phyloP scores from a whole-genome alignment of 768 basidiomycete genomes.

The Porphyrellus cyaneotinctus region DNA sequence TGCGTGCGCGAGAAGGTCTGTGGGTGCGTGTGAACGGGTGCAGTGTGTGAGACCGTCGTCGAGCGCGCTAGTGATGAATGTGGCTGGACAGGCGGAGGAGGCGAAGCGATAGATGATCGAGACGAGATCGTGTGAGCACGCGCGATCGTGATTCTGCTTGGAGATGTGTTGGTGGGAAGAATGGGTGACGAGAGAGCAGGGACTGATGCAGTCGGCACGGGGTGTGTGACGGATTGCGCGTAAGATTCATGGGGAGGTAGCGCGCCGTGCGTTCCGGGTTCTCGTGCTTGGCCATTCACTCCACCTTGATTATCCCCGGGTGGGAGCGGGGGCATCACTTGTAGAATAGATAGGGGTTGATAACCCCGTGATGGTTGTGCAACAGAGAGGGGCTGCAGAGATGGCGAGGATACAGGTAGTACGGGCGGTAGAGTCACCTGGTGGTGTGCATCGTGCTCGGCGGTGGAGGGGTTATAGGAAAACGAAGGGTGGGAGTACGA shows the following conservation, averaged over 20 bases:
- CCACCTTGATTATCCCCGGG: constrained; percentile 1
- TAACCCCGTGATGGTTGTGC: constrained; percentile 13
- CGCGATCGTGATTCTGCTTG: constrained; percentile 16
- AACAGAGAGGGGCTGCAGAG: constrained; percentile 11
- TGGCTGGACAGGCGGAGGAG: constrained; percentile 8
- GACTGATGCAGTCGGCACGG: constrained; percentile 11
- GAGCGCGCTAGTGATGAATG: constrained; percentile 23
- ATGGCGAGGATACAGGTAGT: constrained; percentile 1
- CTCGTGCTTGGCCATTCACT: constrained; percentile 16
- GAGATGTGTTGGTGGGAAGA: constrained; percentile 11
- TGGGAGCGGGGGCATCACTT: constrained; percentile 5
- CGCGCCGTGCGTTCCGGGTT: neutral
- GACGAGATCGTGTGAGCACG: constrained; percentile 30
- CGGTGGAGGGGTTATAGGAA: constrained; percentile 5
- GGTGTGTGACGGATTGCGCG: constrained; percentile 19
- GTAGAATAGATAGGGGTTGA: constrained; percentile 23
- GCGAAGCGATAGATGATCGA: constrained; percentile 15
- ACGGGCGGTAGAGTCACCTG: constrained; percentile 13
- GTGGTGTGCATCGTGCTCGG: constrained; percentile 13
- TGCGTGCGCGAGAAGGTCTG: constrained; percentile 9
- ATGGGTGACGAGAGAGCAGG: constrained; percentile 18
- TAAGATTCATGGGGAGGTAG: constrained; percentile 7
- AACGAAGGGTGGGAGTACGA: constrained; percentile 15
- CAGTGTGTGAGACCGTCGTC: constrained; percentile 20
- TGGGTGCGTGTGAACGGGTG: neutral